Evolutionary conservation across 768 basidiomycete genomes (phyloP), one percentile per base, ranked within the genome.

Genomic region (Sarcodon sp.): DNA sequence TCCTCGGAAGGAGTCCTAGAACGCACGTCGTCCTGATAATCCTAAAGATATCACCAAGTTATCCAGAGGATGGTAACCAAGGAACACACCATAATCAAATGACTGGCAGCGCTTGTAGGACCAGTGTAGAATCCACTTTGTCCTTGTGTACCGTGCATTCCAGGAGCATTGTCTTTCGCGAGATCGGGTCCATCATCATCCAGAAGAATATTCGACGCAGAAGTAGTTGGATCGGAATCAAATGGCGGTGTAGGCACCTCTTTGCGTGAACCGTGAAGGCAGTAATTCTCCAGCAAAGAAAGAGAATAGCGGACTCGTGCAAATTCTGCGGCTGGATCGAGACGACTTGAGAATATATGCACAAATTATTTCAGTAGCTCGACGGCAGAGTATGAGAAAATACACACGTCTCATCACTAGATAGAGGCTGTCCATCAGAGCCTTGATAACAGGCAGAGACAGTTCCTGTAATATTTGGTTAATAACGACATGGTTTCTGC

Each of bases 401-500:
- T 55, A 47, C 21, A 33, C 45, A 45, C 50, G 52, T 47, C 45
- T 79, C 80, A 67, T 81, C 77, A 63, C 70, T 61, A n/a, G 57
- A 57, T 45, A 67, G 62, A 57, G 76, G 75, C 47, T 65, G 67
- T 52, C 61, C 63, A 50, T 85, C 84, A 59, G 77, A 77, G 47
- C 75, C 79, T 61, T 86, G 82, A 67, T 88, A 88, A 67, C 87
- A 90, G 56, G 73, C 73, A 34, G 83, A 77, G 57, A 83, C 77
- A 34, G 87, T 89, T 49, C 87, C 86, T 88, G 58, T 50, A 50
- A 54, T 50, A 44, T 31, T 27, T 27, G 21, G 3, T 27, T 27
- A 27, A 4, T 27, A 27, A 27, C 21, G 21, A 27, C 21, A 27
- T 27, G 21, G 4, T 3, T 27, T 27, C 4, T 2, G 21, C 4